Evolutionary conservation across 2,329 filamentous ascomycete species (phyloP).

Genomic region (Aspergillus transmontanensis): DNA sequence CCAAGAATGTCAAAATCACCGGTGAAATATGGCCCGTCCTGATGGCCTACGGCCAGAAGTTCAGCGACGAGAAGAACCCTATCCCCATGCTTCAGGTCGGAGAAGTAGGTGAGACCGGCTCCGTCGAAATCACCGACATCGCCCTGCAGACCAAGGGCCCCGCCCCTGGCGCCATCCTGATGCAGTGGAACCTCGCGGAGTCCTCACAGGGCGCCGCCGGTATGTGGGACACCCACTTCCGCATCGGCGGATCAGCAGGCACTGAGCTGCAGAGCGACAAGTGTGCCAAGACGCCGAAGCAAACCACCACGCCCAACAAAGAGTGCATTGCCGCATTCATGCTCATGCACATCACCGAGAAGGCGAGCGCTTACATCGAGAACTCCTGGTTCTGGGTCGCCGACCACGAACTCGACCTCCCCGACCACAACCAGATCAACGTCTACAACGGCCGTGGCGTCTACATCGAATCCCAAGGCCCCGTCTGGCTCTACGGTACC

Average conservation of each 20-base stretch:
- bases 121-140: conserved; percentile 84
- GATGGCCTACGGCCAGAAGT: conserved; percentile 75
- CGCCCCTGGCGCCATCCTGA: conserved; percentile 82
- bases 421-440: conserved; percentile 67
- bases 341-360: conserved; percentile 58
- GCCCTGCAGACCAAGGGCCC: conserved; percentile 83
- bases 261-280: conserved; percentile 78
- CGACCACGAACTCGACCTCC: conserved; percentile 82
- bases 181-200: conserved; percentile 86
- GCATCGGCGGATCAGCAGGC: conserved; percentile 83
- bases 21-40: conserved; percentile 92
- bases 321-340: conserved; percentile 75
- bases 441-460: conserved; percentile 88
- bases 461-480: conserved; percentile 74
- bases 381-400: conserved; percentile 90
- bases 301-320: conserved; percentile 62
- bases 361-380: conserved; percentile 74
- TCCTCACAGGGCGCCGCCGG: conserved; percentile 66
- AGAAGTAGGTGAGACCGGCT: conserved; percentile 71
- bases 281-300: conserved; percentile 74
- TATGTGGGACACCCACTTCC: conserved; percentile 96
- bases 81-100: conserved; percentile 86
- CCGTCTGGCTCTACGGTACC: conserved; percentile 83
- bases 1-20: conserved; percentile 79
- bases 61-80: conserved; percentile 74